Conservation (phyloP, 352 stramenopile genomes). For the Thraustochytrium sp. region DNA sequence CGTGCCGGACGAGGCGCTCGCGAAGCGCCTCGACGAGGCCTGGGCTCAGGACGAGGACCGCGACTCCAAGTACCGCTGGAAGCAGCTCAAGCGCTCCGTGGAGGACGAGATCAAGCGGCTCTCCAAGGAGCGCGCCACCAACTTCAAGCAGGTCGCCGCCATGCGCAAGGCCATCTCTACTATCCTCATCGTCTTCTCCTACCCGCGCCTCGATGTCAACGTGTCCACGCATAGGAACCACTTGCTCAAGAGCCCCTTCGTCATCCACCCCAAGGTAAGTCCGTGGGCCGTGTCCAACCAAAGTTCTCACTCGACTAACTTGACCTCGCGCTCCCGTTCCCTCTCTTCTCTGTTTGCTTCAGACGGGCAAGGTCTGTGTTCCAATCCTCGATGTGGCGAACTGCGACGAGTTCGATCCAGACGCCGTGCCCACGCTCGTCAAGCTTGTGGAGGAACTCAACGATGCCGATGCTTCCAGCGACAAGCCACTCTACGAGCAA, state of each 20-base stretch:
- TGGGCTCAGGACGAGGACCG: constrained; percentile 61
- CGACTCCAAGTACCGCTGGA: constrained; percentile 78
- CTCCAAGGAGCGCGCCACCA: neutral
- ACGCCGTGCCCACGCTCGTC: constrained; percentile 61
- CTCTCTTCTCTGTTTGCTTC: constrained; percentile 49
- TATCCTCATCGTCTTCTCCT: constrained; percentile 91
- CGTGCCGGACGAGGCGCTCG: constrained; percentile 69
- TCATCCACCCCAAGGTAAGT: constrained; percentile 86
- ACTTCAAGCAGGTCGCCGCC: constrained; percentile 53
- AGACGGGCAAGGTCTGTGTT: constrained; percentile 88
- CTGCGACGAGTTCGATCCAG: constrained; percentile 76
- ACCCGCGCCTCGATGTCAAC: constrained; percentile 97
- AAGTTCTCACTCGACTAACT: neutral
- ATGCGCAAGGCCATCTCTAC: neutral
- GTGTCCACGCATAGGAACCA: constrained; percentile 99
- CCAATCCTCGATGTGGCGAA: constrained; percentile 72
- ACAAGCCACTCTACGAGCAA: neutral
- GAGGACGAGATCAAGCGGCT: constrained; percentile 60
- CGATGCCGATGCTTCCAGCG: neutral
- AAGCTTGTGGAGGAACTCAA: constrained; percentile 34
- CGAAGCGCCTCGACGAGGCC: constrained; percentile 52
- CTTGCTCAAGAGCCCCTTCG: constrained; percentile 98
- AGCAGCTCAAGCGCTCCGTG: constrained; percentile 64
- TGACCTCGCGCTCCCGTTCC: neutral
- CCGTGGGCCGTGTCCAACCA: constrained; percentile 55